Base-by-base conservation (phyloP, 2,329 filamentous ascomycete genomes). In the Kalaharituber pfeilii region DNA sequence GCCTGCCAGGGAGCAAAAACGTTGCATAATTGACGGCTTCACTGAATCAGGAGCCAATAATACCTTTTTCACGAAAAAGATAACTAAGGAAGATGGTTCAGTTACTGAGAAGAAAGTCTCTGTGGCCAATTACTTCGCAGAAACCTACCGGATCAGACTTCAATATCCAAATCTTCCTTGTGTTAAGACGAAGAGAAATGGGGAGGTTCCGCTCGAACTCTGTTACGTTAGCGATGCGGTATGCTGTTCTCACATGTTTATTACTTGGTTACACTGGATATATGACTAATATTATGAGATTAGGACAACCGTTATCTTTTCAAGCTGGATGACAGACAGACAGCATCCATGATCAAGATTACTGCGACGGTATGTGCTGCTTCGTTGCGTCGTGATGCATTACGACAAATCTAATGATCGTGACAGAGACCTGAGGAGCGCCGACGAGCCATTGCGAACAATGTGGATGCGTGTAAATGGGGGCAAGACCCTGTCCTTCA, bases 311-410 rank as follows among this genome's bases (percentile, higher is more conserved):
- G 76, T 0, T 84, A 81, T 59, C 70, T 71, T 0, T 81, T 71
- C 69, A 84, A 83, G 67, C 66, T 84, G 1, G 75, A 75, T 52
- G 71, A 66, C 1, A 56, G 69, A 0, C 74, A 94, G 69, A 95
- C 89, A 0, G 71, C 81, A 0, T 70, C 75, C 4, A 98, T 98
- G 91, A 95, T 98, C 71, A 89, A 84, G 67, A 86, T 89, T 63
- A 88, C 89, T 0, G 89, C 94, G 3, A 86, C 83, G 5, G 42
- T 47, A 47, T 18, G 42, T 20, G 22, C 13, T 76, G 60, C 30
- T 55, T 59, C 36, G 18, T 28, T 39, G 11, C n/a, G 13, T 22
- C 15, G 33, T 45, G 20, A n/a, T 18, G 20, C 33, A 4, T 18
- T 20, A 20, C 6, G 39, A 45, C 51, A 26, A 5, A 45, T n/a